Conservation (phyloP, 306 rosid species). For the Astragalus glycyphyllos region DNA sequence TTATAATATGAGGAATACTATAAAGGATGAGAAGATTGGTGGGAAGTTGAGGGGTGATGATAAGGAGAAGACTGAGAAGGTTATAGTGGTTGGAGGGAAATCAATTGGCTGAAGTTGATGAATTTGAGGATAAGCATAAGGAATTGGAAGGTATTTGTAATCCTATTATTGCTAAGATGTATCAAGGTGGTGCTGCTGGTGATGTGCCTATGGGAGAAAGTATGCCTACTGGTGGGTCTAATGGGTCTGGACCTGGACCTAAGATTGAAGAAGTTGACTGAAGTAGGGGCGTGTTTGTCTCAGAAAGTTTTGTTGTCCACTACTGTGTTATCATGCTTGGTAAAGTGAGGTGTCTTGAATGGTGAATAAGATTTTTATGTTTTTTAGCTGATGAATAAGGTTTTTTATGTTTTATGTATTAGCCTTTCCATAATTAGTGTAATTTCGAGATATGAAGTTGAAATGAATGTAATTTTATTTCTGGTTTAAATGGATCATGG, state of each 20-base stretch:
- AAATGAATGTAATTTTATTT: background rate
- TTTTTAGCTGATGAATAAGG: background rate
- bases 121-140: conserved; percentile 78
- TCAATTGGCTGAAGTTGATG: conserved; percentile 84
- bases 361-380: background rate
- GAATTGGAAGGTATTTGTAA: conserved; percentile 77
- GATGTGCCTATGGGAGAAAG: conserved; percentile 46
- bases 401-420: background rate
- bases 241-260: conserved; percentile 67
- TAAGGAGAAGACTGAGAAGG: conserved; percentile 71
- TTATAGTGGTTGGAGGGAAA: conserved; percentile 74
- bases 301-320: no score
- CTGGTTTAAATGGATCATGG: background rate
- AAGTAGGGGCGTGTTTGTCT: background rate
- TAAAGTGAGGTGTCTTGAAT: background rate
- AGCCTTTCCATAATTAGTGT: background rate
- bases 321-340: background rate
- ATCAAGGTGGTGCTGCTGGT: conserved; percentile 58
- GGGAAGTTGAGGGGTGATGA: conserved; percentile 64
- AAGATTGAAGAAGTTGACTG: conserved; percentile 88
- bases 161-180: conserved; percentile 78
- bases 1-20: conserved; percentile 80
- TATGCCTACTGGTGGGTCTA: conserved; percentile 41
- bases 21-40: conserved; percentile 70
- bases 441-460: background rate